Conservation (phyloP, 306 rosid genomes). For the Trifolium repens region DNA sequence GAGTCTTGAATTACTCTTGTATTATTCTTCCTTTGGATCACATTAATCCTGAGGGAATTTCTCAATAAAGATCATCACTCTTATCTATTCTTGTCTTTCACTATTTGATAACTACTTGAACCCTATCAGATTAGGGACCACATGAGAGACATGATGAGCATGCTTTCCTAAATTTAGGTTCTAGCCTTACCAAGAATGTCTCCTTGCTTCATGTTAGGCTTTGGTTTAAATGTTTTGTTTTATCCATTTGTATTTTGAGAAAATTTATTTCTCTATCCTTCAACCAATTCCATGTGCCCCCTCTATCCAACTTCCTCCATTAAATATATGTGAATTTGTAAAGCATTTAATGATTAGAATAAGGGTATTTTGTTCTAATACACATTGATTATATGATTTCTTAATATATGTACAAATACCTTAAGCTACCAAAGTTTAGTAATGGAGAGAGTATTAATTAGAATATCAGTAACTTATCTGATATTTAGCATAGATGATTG, state of each 20-base stretch:
- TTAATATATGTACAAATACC: not conserved
- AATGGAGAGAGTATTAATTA: not conserved
- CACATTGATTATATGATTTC: not conserved
- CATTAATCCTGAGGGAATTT: not conserved
- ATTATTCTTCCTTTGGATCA: not conserved
- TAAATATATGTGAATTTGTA: not conserved
- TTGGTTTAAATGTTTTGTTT: not conserved
- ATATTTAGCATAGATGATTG: constrained; percentile 24
- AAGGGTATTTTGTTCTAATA: not conserved
- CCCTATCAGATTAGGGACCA: not conserved
- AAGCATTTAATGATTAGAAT: not conserved
- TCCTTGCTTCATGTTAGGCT: not conserved
- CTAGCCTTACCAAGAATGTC: not conserved
- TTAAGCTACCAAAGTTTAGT: not conserved
- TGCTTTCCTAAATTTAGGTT: not conserved
- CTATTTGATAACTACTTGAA: not conserved
- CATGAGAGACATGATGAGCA: not conserved
- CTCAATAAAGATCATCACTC: not conserved
- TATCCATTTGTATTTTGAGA: too few relatives aligned
- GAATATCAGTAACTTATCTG: not conserved
- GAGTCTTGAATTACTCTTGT: not conserved
- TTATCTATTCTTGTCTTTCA: not conserved
- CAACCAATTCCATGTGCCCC: not conserved
- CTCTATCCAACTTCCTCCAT: not conserved
- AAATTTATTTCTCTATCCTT: not conserved